Conservation (phyloP, 2,329 filamentous ascomycete genomes). For the Clonostachys sp. region DNA sequence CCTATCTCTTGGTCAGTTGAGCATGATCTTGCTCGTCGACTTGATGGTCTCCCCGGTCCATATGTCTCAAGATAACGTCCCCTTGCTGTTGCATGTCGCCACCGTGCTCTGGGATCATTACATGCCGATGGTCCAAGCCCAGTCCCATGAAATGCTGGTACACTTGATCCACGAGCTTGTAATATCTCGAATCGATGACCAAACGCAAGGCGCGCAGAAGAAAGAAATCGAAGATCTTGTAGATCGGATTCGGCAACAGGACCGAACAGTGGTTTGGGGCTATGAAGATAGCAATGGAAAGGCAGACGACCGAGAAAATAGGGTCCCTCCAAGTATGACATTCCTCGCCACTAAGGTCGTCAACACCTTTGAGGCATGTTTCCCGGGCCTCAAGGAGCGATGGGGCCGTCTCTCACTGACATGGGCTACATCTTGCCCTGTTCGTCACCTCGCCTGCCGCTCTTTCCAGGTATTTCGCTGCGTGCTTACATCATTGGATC, state of each 20-base stretch:
- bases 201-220: slow-evolving; percentile 57
- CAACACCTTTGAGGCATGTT: slow-evolving; percentile 77
- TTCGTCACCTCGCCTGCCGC: slow-evolving; percentile 88
- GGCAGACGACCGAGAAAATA: slow-evolving; percentile 67
- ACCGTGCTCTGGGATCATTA: slow-evolving; percentile 98
- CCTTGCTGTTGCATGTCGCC: slow-evolving; percentile 83
- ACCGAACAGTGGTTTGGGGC: slow-evolving; percentile 81
- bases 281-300: slow-evolving; percentile 90
- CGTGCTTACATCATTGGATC: slow-evolving; percentile 84
- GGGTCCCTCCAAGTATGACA: slow-evolving; percentile 85
- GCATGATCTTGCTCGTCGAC: slow-evolving; percentile 90
- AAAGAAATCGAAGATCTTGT: slow-evolving; percentile 82
- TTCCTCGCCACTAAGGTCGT: slow-evolving; percentile 78
- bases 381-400: slow-evolving; percentile 81
- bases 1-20: slow-evolving; percentile 88
- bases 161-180: slow-evolving; percentile 96
- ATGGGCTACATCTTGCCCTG: slow-evolving; percentile 96
- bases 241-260: slow-evolving; percentile 79
- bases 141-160: slow-evolving; percentile 95
- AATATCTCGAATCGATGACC: slow-evolving; percentile 71
- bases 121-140: slow-evolving; percentile 88
- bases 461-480: slow-evolving; percentile 98
- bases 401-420: slow-evolving; percentile 88
- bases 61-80: slow-evolving; percentile 72
- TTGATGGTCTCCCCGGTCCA: slow-evolving; percentile 91